These are phyloP conservation scores for Chytridium lagenaria DNA, from an alignment of 371 early-diverging fungal species.

Conservation along the genomic window DNA sequence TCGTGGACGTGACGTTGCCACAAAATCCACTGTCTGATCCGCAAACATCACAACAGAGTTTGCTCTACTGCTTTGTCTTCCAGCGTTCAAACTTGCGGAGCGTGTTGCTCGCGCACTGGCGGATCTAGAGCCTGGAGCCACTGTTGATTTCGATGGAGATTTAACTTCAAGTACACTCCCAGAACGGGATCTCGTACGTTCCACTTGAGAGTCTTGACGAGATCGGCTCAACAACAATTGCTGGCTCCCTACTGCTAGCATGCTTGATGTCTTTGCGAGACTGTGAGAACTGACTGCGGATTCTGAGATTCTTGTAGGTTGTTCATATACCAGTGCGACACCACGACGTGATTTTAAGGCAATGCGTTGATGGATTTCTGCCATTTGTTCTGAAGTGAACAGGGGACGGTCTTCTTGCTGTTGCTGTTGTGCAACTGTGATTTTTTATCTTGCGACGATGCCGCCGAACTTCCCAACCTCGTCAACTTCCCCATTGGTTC, in stretches of 20 bases:
- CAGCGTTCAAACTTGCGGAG: background rate
- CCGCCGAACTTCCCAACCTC: background rate
- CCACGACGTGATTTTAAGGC: background rate
- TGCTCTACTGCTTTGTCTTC: background rate
- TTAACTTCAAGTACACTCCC: background rate
- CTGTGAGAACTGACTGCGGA: background rate
- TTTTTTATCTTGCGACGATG: background rate
- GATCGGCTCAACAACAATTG: background rate
- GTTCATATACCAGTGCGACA: background rate
- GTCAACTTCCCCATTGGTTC: slow-evolving; percentile 4
- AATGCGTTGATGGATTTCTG: background rate
- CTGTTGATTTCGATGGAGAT: background rate
- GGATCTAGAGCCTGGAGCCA: background rate
- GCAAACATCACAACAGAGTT: slow-evolving; percentile 10
- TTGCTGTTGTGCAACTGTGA: background rate
- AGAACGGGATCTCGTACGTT: background rate
- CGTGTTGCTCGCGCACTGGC: background rate
- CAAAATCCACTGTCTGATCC: background rate
- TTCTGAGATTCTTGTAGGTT: background rate
- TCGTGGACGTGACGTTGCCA: background rate
- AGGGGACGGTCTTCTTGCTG: background rate
- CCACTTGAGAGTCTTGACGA: no score
- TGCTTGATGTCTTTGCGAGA: background rate
- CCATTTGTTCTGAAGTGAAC: background rate
- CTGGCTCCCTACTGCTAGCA: background rate